These are phyloP conservation scores for Rhododendron vialii DNA, from an alignment of 148 eudicot genomes.

Conservation along the genomic window DNA sequence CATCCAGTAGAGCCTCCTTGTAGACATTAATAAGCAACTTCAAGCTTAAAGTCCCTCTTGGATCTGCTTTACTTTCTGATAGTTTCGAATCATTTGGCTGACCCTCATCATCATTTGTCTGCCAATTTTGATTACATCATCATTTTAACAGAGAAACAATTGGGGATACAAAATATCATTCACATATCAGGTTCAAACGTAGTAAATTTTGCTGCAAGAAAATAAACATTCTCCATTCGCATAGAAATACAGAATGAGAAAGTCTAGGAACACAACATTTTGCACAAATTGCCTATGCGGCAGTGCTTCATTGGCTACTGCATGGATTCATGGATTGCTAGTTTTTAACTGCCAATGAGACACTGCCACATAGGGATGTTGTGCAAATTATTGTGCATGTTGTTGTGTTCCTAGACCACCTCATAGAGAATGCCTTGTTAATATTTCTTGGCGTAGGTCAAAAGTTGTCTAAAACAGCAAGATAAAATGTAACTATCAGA, in stretches of 20 bases:
- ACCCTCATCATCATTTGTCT: slow-evolving; percentile 29
- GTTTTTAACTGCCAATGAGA: too few species aligned
- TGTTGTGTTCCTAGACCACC: too few species aligned
- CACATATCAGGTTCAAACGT: neutral
- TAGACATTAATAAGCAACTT: slow-evolving; percentile 54
- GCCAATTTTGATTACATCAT: slow-evolving; percentile 1
- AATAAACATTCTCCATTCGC: neutral
- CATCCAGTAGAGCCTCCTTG: slow-evolving; percentile 62
- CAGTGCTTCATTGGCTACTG: neutral
- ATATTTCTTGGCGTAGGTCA: too few species aligned
- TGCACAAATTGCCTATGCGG: neutral
- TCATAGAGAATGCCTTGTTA: too few species aligned
- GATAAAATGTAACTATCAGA: neutral
- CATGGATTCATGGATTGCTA: neutral
- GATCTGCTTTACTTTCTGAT: slow-evolving; percentile 22
- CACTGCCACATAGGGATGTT: too few species aligned
- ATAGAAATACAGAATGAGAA: neutral
- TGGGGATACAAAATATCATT: neutral
- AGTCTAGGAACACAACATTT: neutral
- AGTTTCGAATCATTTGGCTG: slow-evolving; percentile 24
- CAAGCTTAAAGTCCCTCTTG: slow-evolving; percentile 26
- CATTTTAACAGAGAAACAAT: neutral
- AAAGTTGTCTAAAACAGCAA: neutral
- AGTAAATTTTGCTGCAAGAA: neutral
- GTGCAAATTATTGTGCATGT: too few species aligned